phyloP scores from a whole-genome alignment of 495 filamentous ascomycete genomes.

The Jackrogersella multiformis region DNA sequence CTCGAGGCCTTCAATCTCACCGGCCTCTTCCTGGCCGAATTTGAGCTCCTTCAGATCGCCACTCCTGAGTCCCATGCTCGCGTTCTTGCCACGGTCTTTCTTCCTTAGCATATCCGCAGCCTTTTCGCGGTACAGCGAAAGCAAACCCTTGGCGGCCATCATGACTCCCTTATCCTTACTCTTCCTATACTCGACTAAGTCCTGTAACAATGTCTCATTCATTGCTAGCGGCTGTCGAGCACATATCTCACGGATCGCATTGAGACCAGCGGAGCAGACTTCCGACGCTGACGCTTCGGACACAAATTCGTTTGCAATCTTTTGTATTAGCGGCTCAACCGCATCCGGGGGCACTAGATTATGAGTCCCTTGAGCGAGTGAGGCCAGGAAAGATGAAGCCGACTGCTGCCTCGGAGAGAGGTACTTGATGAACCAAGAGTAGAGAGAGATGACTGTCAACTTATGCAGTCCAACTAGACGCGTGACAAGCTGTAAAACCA shows the following conservation, averaged over 20 bases:
- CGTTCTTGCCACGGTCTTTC: slow-evolving; percentile 90
- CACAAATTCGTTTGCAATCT: slow-evolving; percentile 98
- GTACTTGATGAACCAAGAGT: slow-evolving; percentile 83
- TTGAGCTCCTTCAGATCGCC: slow-evolving; percentile 74
- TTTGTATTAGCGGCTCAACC: slow-evolving; percentile 88
- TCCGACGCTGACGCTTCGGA: slow-evolving; percentile 91
- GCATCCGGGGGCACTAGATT: slow-evolving; percentile 92
- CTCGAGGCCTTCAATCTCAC: slow-evolving; percentile 91
- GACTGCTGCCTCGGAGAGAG: slow-evolving; percentile 88
- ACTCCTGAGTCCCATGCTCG: slow-evolving; percentile 79
- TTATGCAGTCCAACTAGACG: slow-evolving; percentile 94
- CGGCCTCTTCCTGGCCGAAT: slow-evolving; percentile 82
- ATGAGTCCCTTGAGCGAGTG: slow-evolving; percentile 90
- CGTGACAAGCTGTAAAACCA: slow-evolving; percentile 87
- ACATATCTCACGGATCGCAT: slow-evolving; percentile 94
- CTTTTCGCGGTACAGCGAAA: slow-evolving; percentile 89
- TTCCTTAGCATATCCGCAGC: slow-evolving; percentile 89
- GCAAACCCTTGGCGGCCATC: slow-evolving; percentile 93
- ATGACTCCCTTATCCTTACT: slow-evolving; percentile 97
- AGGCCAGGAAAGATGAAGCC: slow-evolving; percentile 94
- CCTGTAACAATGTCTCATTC: slow-evolving; percentile 93
- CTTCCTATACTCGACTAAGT: slow-evolving; percentile 94
- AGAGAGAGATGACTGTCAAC: slow-evolving; percentile 68
- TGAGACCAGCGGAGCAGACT: slow-evolving; percentile 91
- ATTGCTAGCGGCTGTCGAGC: slow-evolving; percentile 92